phyloP scores from a whole-genome alignment of 495 filamentous ascomycete genomes.

The Entonaema liquescens region DNA sequence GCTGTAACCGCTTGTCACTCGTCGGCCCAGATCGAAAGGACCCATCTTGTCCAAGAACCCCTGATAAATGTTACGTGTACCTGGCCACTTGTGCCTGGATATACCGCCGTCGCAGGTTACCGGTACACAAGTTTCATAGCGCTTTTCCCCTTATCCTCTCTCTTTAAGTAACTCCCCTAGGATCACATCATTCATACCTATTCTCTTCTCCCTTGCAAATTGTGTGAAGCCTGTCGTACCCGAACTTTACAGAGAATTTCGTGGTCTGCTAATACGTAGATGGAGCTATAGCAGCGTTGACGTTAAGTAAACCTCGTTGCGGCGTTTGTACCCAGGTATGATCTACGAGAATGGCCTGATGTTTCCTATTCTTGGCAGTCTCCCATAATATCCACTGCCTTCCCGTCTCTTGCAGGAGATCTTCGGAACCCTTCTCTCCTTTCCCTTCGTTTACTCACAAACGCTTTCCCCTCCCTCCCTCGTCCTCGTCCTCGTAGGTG shows the following conservation, averaged over 20 bases:
- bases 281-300: constrained; percentile 32
- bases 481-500: constrained; percentile 45
- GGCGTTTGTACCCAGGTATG: constrained; percentile 65
- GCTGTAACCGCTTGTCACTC: constrained; percentile 33
- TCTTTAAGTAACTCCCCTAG: constrained; percentile 19
- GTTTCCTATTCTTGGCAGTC: constrained; percentile 51
- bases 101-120: constrained; percentile 18
- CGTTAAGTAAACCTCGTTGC: constrained; percentile 48
- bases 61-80: constrained; percentile 33
- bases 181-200: constrained; percentile 35
- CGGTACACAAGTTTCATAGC: constrained; percentile 14
- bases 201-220: constrained; percentile 27
- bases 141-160: constrained; percentile 4
- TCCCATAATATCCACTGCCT: constrained; percentile 57
- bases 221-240: constrained; percentile 7
- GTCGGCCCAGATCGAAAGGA: constrained; percentile 27
- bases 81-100: constrained; percentile 6
- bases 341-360: constrained; percentile 56
- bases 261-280: constrained; percentile 30
- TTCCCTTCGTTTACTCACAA: constrained; percentile 40
- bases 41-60: constrained; percentile 28
- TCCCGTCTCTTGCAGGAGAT: constrained; percentile 54
- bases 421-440: constrained; percentile 45
- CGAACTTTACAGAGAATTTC: constrained; percentile 30
- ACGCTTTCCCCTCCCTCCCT: constrained; percentile 41